Percentiles rank a stretch among this genome's conserved stretches.
phyloP scores from a whole-genome alignment of 1,284 basidiomycete genomes.

The Marasmius oreades region DNA sequence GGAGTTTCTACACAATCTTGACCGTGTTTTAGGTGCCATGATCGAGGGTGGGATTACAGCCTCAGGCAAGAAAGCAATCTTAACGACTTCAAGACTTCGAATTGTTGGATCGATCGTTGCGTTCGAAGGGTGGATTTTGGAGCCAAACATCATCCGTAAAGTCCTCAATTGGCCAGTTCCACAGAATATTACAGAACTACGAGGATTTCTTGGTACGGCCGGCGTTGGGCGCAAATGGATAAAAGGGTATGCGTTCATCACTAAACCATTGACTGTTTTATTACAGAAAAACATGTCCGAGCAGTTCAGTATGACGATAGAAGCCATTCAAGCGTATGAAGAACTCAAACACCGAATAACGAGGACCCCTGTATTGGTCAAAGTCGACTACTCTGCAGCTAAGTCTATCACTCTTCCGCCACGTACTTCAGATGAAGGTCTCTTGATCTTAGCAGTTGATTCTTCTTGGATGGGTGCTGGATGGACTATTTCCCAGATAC shows the following conservation, averaged over 20 bases:
- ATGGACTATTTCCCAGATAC: slow-evolving; percentile 29
- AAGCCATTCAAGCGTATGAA: slow-evolving; percentile 22
- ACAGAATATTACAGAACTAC: slow-evolving; percentile 24
- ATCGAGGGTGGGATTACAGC: slow-evolving; percentile 26
- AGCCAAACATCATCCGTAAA: slow-evolving; percentile 22
- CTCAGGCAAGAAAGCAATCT: slow-evolving; percentile 25
- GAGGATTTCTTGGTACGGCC: slow-evolving; percentile 29
- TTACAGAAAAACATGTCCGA: slow-evolving; percentile 8
- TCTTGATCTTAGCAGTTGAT: slow-evolving; percentile 31
- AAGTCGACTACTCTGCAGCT: slow-evolving; percentile 27
- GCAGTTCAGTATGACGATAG: slow-evolving; percentile 19
- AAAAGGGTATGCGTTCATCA: slow-evolving; percentile 26
- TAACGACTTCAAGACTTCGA: slow-evolving; percentile 18
- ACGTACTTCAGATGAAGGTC: slow-evolving; percentile 20
- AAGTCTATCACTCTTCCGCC: slow-evolving; percentile 5
- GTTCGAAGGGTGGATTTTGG: slow-evolving; percentile 27
- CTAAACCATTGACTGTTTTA: slow-evolving; percentile 26
- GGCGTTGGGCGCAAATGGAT: slow-evolving; percentile 30
- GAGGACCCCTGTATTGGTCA: slow-evolving; percentile 22
- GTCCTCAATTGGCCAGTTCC: slow-evolving; percentile 28
- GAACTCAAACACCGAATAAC: slow-evolving; percentile 24
- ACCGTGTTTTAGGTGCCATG: slow-evolving; percentile 20
- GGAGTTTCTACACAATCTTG: slow-evolving; percentile 21
- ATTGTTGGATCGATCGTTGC: slow-evolving; percentile 29
- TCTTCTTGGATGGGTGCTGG: slow-evolving; percentile 28